Evolutionary conservation across 306 rosid species (phyloP).

Genomic region (Castanea crenata): DNA sequence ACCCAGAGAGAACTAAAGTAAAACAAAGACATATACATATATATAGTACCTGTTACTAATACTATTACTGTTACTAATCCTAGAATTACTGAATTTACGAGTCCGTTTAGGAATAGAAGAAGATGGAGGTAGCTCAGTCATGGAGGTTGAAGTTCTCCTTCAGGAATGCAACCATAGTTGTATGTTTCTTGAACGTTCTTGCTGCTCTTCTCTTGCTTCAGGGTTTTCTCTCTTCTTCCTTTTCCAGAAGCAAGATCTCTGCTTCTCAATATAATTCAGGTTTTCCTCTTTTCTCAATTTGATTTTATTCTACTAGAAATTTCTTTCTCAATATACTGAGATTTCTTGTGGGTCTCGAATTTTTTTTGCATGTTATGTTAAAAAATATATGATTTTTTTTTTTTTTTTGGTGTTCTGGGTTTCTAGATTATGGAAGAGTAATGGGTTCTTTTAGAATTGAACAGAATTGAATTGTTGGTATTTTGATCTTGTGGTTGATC

Average conservation of each 20-base stretch:
- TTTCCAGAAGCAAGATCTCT: conserved; percentile 58
- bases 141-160: conserved; percentile 73
- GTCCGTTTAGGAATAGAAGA: background rate
- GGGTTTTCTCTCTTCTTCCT: conserved; percentile 61
- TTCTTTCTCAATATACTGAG: background rate
- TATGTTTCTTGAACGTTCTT: conserved; percentile 67
- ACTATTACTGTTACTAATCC: too few relatives aligned
- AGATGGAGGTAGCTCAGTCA: conserved; percentile 80
- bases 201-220: conserved; percentile 74
- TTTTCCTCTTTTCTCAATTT: conserved; percentile 9
- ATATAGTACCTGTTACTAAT: too few relatives aligned
- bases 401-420: background rate
- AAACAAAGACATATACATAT: too few relatives aligned
- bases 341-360: conserved; percentile 24
- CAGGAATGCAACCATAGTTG: conserved; percentile 75
- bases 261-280: conserved; percentile 44
- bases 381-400: background rate
- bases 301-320: background rate
- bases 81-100: too few relatives aligned
- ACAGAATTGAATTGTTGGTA: background rate
- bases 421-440: background rate
- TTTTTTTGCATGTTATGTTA: conserved; percentile 5
- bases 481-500: background rate
- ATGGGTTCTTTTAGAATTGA: background rate
- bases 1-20: too few relatives aligned